These are phyloP conservation scores for Aspergillus ustus DNA, from an alignment of 2,329 filamentous ascomycete species.

Conservation along the genomic window DNA sequence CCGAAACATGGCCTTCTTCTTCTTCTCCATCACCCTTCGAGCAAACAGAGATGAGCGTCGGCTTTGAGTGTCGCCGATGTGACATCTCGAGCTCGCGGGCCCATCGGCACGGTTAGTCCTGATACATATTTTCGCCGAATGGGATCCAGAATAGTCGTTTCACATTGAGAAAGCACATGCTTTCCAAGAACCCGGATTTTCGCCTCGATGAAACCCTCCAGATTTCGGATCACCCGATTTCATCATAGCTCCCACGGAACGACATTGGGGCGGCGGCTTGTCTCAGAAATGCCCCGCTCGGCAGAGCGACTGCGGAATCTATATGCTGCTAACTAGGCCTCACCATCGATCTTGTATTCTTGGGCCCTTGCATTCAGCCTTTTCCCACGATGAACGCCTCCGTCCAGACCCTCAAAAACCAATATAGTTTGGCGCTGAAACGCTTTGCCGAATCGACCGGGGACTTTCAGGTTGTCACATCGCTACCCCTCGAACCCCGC, in stretches of 20 bases:
- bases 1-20: background rate
- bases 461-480: conserved; percentile 39
- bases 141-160: background rate
- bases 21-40: background rate
- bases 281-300: conserved; percentile 3
- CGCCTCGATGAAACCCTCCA: conserved; percentile 1
- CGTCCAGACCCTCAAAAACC: conserved; percentile 38
- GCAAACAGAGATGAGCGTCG: background rate
- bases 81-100: background rate
- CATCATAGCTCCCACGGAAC: background rate
- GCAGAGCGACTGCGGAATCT: background rate
- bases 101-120: background rate
- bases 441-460: conserved; percentile 47
- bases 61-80: background rate
- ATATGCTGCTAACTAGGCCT: background rate
- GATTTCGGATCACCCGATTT: background rate
- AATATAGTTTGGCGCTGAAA: conserved; percentile 48
- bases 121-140: background rate
- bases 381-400: conserved; percentile 23
- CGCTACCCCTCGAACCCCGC: conserved; percentile 25
- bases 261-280: background rate
- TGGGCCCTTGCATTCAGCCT: background rate
- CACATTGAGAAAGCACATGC: background rate
- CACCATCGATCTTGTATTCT: background rate
- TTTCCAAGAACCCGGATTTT: background rate